Conservation (phyloP, 2,329 filamentous ascomycete genomes). For the Pezicula neosporulosa region DNA sequence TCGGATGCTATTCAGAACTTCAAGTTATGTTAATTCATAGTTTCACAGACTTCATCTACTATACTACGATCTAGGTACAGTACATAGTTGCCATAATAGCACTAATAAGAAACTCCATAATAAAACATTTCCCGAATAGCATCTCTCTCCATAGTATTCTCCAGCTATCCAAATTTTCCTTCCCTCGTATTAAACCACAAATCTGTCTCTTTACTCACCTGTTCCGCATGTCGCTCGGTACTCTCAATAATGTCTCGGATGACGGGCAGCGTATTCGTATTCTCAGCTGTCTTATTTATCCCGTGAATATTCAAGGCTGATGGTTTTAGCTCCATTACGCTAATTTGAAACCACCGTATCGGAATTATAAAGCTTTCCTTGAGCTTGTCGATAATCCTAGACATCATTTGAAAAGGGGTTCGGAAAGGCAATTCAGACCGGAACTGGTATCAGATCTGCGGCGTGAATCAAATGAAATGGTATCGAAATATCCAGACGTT, state of each 20-base stretch:
- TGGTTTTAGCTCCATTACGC: not conserved
- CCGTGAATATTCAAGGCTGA: not conserved
- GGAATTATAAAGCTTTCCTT: not conserved
- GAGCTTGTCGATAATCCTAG: not conserved
- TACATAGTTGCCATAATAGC: slow-evolving; percentile 38
- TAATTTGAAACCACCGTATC: not conserved
- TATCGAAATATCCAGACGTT: no score
- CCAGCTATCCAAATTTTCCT: slow-evolving; percentile 33
- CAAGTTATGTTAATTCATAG: slow-evolving; percentile 18
- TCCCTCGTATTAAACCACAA: not conserved
- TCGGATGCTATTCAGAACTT: slow-evolving; percentile 37
- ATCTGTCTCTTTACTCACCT: not conserved
- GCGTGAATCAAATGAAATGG: no score
- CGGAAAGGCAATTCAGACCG: not conserved
- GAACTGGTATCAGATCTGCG: no score
- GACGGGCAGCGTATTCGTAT: not conserved
- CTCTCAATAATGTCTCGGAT: not conserved
- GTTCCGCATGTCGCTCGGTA: not conserved
- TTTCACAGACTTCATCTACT: slow-evolving; percentile 10
- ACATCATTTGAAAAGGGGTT: not conserved
- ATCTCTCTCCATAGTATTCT: no score
- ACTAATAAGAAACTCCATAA: no score
- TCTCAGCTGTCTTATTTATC: not conserved
- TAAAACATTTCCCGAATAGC: no score
- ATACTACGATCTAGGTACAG: slow-evolving; percentile 37